Evolutionary conservation across 1,139 yeast species (phyloP).

Genomic region (Debaryomyces psychrophilus): DNA sequence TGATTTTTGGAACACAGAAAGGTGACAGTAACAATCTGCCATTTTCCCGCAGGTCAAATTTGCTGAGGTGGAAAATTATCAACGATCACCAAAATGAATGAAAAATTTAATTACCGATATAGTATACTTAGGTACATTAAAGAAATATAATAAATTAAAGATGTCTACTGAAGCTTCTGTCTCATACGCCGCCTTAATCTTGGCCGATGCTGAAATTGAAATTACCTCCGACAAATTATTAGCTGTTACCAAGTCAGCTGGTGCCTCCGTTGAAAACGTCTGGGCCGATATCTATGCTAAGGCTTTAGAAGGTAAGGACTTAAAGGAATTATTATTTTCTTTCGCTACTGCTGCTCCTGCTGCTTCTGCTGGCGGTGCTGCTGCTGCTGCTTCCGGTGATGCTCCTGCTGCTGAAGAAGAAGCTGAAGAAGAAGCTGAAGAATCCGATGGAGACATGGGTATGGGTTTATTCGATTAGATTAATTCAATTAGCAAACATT

Average conservation of each 20-base stretch:
- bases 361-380: slow-evolving; percentile 60
- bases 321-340: slow-evolving; percentile 76
- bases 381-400: slow-evolving; percentile 58
- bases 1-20: not conserved
- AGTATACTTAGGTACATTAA: slow-evolving; percentile 1
- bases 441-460: slow-evolving; percentile 77
- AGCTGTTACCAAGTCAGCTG: slow-evolving; percentile 58
- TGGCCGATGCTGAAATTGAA: slow-evolving; percentile 83
- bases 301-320: slow-evolving; percentile 79
- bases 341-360: slow-evolving; percentile 71
- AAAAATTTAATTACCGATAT: slow-evolving; percentile 6
- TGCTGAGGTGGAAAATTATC: not conserved
- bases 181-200: slow-evolving; percentile 86
- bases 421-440: slow-evolving; percentile 60
- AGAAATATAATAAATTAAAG: slow-evolving; percentile 21
- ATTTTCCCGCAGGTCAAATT: slow-evolving; percentile 1
- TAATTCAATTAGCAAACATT: slow-evolving; percentile 10
- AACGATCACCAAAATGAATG: slow-evolving; percentile 1
- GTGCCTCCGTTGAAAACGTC: slow-evolving; percentile 56
- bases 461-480: slow-evolving; percentile 82
- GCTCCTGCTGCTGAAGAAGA: slow-evolving; percentile 59
- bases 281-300: slow-evolving; percentile 84
- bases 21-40: not conserved
- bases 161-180: slow-evolving; percentile 85
- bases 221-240: slow-evolving; percentile 76